Evolutionary conservation across 2,329 filamentous ascomycete genomes (phyloP).

Genomic region (Pseudocercospora pini-densiflorae): DNA sequence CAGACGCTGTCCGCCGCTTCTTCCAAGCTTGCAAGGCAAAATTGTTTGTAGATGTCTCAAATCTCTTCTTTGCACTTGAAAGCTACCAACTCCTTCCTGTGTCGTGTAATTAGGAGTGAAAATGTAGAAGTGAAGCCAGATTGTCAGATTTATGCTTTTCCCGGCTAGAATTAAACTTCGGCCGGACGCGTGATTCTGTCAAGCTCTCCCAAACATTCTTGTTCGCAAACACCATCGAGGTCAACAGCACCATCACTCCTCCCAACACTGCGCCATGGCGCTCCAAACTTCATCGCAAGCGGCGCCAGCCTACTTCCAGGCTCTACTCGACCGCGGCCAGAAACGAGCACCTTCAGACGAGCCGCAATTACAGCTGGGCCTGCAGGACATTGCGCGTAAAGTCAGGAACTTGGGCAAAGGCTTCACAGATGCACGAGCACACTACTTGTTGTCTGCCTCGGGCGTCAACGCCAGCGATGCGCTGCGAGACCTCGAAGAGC

Average conservation of each 20-base stretch:
- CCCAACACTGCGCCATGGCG: constrained; percentile 13
- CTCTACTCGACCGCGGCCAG: constrained; percentile 65
- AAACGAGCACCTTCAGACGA: constrained; percentile 77
- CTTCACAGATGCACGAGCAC: constrained; percentile 57
- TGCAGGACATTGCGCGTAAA: constrained; percentile 80
- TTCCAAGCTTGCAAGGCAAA: no score
- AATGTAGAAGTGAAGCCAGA: not conserved
- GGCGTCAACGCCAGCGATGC: constrained; percentile 87
- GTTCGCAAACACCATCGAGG: not conserved
- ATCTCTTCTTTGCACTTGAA: no score
- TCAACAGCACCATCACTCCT: not conserved
- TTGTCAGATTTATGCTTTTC: not conserved
- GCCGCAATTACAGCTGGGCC: constrained; percentile 85
- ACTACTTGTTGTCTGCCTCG: constrained; percentile 91
- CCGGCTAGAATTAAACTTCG: not conserved
- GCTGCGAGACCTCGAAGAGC: constrained; percentile 71
- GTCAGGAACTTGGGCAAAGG: constrained; percentile 80
- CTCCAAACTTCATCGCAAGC: constrained; percentile 22
- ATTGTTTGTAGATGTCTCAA: no score
- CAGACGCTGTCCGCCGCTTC: no score
- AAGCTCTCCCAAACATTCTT: not conserved
- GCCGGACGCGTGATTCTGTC: not conserved
- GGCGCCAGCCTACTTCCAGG: constrained; percentile 65
- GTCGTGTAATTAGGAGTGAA: no score
- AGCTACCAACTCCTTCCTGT: no score